Evolutionary conservation across 768 basidiomycete genomes (phyloP), one percentile per base, ranked within the genome.

Genomic region (Suillus hirtellus): DNA sequence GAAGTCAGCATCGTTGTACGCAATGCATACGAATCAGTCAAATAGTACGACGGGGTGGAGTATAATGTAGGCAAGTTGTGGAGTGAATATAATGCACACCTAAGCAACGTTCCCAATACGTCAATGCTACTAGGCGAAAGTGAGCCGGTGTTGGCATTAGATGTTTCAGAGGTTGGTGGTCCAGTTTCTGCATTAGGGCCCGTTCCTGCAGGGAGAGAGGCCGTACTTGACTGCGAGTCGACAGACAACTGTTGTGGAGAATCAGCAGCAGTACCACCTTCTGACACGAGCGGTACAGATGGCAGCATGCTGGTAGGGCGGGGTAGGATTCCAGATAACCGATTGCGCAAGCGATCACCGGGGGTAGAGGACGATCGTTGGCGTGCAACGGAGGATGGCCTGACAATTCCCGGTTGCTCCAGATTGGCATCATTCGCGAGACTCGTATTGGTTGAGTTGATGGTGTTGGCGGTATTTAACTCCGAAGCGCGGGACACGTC

Each of bases 71-170:
- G 56, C 31, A 60, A 43, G 50, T 38, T 61, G 38, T 47, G 37
- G 43, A 42, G 50, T 59, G 49, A 55, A 31, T 64, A 34, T 42
- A n/a, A 62, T 3, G 76, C 82, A 55, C 69, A 90, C 91, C 91
- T 93, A 38, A 93, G 79, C 17, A 93, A 74, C n/a, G 91, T 92
- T 27, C 91, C 92, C 35, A 93, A 77, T 12, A 93, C 89, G 68
- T 93, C 91, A 50, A 93, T 89, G 71, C 90, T 92, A 40, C 86
- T 89, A 0, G 87, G 86, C 0, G 89, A 91, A 63, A 87, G 77
- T 68, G 76, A 64, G 31, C 81, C 60, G 60, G 65, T 66, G 43
- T 66, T 70, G 34, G 69, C 66, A 47, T 44, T 40, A n/a, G 67
- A 56, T 49, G 68, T 35, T 24, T 59, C 56, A 4, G 67, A 49